Percentiles rank a stretch among this genome's conserved stretches.
These are phyloP conservation scores for Cladosporium sp. DNA, from an alignment of 2,329 filamentous ascomycete genomes.

Conservation along the genomic window DNA sequence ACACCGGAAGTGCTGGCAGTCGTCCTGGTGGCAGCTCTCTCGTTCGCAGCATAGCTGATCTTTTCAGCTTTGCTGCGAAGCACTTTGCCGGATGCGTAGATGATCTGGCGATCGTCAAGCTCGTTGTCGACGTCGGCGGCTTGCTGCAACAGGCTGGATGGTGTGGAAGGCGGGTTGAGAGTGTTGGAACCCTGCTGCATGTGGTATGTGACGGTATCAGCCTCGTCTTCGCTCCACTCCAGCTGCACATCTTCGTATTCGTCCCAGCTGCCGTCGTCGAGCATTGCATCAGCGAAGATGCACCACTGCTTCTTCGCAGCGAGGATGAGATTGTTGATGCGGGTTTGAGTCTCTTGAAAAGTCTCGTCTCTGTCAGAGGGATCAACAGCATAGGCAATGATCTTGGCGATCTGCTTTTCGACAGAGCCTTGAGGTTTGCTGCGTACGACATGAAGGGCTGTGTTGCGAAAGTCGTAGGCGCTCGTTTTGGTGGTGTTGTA, in stretches of 20 bases:
- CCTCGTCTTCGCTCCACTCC: background rate
- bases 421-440: background rate
- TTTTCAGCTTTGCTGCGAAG: conserved; percentile 3
- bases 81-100: background rate
- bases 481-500: background rate
- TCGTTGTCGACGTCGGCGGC: background rate
- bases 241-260: background rate
- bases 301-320: background rate
- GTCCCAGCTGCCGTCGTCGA: background rate
- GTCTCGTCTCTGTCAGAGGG: background rate
- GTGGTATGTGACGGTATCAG: background rate
- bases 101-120: background rate
- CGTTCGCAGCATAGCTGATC: background rate
- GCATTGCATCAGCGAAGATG: background rate
- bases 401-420: background rate
- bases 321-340: background rate
- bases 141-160: background rate
- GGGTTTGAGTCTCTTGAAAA: background rate
- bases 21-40: no score
- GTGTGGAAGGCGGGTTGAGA: background rate
- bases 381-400: background rate
- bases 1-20: no score
- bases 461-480: background rate
- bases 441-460: background rate
- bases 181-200: background rate